These are phyloP conservation scores for Scutellaria baicalensis DNA, from an alignment of 257 asterid genomes.

Conservation along the genomic window DNA sequence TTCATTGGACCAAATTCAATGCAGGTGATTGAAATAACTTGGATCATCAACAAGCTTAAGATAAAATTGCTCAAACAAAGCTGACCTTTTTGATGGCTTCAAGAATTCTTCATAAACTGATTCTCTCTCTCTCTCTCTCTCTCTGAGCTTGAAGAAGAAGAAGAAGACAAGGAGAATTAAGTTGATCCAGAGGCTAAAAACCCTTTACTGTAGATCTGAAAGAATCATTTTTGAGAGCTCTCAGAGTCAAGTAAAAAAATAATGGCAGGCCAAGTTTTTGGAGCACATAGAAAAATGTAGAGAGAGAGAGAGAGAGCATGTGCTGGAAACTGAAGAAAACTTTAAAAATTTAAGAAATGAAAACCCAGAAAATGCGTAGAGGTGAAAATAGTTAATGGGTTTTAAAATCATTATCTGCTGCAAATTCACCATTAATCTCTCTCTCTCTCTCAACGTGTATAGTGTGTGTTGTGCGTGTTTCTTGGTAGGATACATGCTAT, in stretches of 20 bases:
- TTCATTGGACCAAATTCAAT: background rate
- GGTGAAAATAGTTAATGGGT: conserved; percentile 18
- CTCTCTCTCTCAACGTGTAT: conserved; percentile 18
- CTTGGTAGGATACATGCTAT: conserved; percentile 27
- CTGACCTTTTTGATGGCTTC: conserved; percentile 25
- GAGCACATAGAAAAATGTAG: conserved; percentile 38
- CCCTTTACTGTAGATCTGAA: conserved; percentile 38
- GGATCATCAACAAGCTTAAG: background rate
- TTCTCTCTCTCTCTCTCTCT: no score
- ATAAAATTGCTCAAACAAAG: background rate
- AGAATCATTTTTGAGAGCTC: conserved; percentile 21
- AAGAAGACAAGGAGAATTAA: conserved; percentile 9
- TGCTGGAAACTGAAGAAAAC: conserved; percentile 18
- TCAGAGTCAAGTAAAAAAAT: conserved; percentile 28
- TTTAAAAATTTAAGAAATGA: background rate
- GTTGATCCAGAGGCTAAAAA: conserved; percentile 13
- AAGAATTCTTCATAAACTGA: background rate
- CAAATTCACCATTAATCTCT: background rate
- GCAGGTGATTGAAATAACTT: background rate
- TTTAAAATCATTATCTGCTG: background rate
- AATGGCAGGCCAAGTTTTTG: conserved; percentile 23
- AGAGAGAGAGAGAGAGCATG: conserved; percentile 52
- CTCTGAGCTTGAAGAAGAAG: background rate
- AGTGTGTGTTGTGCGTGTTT: conserved; percentile 22
- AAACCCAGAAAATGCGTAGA: conserved; percentile 14